A percentile compares a stretch with the other conserved stretches of the same genome.
Conservation (phyloP, 441 rosid genomes). For the Francoa sonchifolia region DNA sequence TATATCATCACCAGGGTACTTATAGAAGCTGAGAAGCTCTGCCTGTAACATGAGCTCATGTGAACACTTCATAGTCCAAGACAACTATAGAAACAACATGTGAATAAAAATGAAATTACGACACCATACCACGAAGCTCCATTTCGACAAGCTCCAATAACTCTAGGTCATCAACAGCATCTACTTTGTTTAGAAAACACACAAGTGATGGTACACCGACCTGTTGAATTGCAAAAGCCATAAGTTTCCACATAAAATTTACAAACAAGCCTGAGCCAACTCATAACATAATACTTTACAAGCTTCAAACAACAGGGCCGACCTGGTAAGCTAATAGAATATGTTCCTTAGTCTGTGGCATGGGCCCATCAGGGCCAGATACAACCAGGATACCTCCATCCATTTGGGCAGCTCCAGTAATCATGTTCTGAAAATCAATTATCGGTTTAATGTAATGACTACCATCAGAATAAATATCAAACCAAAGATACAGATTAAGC, state of each 20-base stretch:
- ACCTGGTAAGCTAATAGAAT: constrained; percentile 66
- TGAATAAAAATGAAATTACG: too few relatives aligned
- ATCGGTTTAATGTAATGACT: too few relatives aligned
- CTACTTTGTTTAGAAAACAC: constrained; percentile 88
- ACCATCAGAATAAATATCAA: too few relatives aligned
- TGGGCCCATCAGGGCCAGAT: constrained; percentile 94
- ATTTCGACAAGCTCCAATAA: constrained; percentile 91
- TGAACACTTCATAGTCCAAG: too few relatives aligned
- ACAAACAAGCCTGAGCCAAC: too few relatives aligned
- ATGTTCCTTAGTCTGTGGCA: constrained; percentile 86
- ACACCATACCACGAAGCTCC: constrained; percentile 84
- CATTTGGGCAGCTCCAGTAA: constrained; percentile 99
- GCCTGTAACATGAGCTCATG: constrained; percentile 18
- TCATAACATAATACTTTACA: too few relatives aligned
- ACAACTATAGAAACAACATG: too few relatives aligned
- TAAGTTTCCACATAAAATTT: too few relatives aligned
- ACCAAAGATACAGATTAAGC: too few relatives aligned
- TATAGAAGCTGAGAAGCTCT: constrained; percentile 92
- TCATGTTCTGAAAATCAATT: constrained; percentile 65
- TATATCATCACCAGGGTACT: constrained; percentile 95
- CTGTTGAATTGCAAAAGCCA: too few relatives aligned
- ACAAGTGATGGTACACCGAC: constrained; percentile 98
- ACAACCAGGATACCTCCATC: constrained; percentile 97
- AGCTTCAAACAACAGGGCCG: too few relatives aligned
- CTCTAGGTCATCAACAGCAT: constrained; percentile 82